Evolutionary conservation across 2,329 filamentous ascomycete genomes (phyloP).

Genomic region (Penicillium sp.): DNA sequence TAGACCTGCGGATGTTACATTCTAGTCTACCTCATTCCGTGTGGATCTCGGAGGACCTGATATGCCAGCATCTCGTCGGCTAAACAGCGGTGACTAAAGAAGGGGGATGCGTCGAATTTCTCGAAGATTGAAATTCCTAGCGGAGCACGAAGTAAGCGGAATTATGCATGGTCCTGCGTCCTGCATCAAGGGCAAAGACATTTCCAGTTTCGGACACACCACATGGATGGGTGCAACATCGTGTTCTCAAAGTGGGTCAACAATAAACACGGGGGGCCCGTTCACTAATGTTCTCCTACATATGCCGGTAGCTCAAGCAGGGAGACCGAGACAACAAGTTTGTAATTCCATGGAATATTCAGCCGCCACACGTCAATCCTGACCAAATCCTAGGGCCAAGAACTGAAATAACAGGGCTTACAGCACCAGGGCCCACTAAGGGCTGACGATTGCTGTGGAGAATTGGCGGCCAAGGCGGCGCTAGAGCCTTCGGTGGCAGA

Average conservation of each 20-base stretch:
- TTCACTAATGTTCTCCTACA: conserved; percentile 1
- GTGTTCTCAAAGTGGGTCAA: conserved; percentile 12
- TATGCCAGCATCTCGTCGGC: not conserved
- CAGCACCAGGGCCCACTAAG: conserved; percentile 10
- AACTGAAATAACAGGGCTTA: conserved; percentile 3
- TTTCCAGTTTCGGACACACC: not conserved
- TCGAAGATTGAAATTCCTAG: not conserved
- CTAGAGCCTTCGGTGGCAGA: conserved; percentile 16
- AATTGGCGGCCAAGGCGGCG: conserved; percentile 2
- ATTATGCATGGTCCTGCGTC: not conserved
- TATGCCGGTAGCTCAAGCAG: conserved; percentile 8
- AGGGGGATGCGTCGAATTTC: not conserved
- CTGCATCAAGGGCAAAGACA: no score
- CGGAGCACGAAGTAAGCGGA: not conserved
- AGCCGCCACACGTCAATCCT: conserved; percentile 18
- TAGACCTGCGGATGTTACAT: not conserved
- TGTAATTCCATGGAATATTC: conserved; percentile 11
- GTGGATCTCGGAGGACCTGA: not conserved
- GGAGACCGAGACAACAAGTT: conserved; percentile 15
- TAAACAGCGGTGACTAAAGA: not conserved
- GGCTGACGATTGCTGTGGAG: conserved; percentile 15
- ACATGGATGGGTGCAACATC: conserved; percentile 2
- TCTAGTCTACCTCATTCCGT: not conserved
- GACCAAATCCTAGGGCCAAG: not conserved
- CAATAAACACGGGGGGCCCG: conserved; percentile 2